These are phyloP conservation scores for Mucor sp. DNA, from an alignment of 371 early-diverging fungal genomes.

Conservation along the genomic window DNA sequence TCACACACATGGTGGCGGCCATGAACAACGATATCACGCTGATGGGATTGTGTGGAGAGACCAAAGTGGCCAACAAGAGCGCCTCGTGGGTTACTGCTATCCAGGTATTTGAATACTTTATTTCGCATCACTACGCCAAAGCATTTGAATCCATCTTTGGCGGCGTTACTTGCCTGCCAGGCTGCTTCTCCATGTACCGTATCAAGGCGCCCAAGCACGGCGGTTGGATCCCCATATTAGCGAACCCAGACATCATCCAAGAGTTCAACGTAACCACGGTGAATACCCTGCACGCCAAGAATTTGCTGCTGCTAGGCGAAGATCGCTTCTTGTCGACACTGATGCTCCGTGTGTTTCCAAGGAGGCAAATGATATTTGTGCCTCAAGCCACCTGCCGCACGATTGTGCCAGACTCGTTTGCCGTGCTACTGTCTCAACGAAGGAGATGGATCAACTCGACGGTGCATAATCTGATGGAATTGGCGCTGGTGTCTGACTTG, in stretches of 20 bases:
- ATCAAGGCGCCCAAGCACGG: slow-evolving; percentile 68
- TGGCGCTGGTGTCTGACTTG: slow-evolving; percentile 78
- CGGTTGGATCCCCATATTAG: slow-evolving; percentile 76
- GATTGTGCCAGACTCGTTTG: slow-evolving; percentile 78
- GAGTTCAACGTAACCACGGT: slow-evolving; percentile 88
- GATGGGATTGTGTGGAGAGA: slow-evolving; percentile 89
- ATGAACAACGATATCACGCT: slow-evolving; percentile 79
- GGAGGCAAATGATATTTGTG: slow-evolving; percentile 88
- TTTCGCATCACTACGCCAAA: slow-evolving; percentile 92
- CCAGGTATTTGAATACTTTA: slow-evolving; percentile 97
- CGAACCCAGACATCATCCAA: slow-evolving; percentile 85
- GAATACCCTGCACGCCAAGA: slow-evolving; percentile 94
- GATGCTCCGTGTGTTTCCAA: slow-evolving; percentile 91
- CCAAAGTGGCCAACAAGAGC: slow-evolving; percentile 85
- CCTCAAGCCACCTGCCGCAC: slow-evolving; percentile 88
- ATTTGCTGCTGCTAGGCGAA: slow-evolving; percentile 91
- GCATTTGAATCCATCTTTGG: slow-evolving; percentile 96
- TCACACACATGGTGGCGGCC: slow-evolving; percentile 75
- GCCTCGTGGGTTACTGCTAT: slow-evolving; percentile 89
- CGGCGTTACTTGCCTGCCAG: slow-evolving; percentile 96
- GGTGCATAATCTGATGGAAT: slow-evolving; percentile 82
- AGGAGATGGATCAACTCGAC: slow-evolving; percentile 93
- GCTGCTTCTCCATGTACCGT: slow-evolving; percentile 95
- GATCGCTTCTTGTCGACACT: slow-evolving; percentile 95
- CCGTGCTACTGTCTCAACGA: slow-evolving; percentile 79